Percentiles rank a stretch among this genome's conserved stretches.
These are phyloP conservation scores for Taphrina pruni DNA, from an alignment of 1,139 yeast species.

Conservation along the genomic window DNA sequence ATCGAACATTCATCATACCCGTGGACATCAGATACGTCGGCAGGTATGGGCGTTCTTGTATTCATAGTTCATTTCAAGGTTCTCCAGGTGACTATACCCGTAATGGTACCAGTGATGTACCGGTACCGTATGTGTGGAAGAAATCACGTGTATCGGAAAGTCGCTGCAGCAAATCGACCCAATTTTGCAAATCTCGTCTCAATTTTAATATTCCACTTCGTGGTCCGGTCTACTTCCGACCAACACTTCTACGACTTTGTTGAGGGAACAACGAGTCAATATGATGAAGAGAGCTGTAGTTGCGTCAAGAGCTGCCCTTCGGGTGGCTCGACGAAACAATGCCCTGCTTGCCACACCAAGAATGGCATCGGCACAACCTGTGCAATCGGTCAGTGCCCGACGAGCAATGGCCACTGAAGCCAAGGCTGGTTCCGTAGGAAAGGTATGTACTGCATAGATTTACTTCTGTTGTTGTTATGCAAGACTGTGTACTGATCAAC, in stretches of 20 bases:
- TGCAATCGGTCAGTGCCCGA: conserved; percentile 13
- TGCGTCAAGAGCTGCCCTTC: conserved; percentile 26
- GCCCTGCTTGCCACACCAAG: conserved; percentile 22
- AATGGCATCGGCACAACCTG: conserved; percentile 20
- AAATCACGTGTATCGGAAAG: neutral
- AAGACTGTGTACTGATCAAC: no score
- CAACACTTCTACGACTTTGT: conserved; percentile 13
- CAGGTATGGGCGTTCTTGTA: no score
- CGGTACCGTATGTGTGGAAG: neutral
- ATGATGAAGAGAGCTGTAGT: conserved; percentile 29
- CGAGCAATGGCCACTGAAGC: conserved; percentile 41
- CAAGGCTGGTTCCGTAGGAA: conserved; percentile 32
- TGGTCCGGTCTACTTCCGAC: conserved; percentile 23
- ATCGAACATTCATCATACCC: no score
- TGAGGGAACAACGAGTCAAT: neutral
- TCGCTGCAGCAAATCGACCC: conserved; percentile 1
- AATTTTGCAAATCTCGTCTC: conserved; percentile 17
- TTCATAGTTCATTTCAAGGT: no score
- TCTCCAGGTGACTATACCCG: no score
- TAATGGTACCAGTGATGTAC: no score
- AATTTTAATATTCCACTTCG: conserved; percentile 12
- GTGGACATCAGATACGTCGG: no score
- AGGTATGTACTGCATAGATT: conserved; percentile 1
- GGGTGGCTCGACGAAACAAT: conserved; percentile 29
- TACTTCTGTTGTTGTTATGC: no score